Evolutionary conservation across 345 rosid species (phyloP), one percentile per base, ranked within the genome.

Genomic region (Excoecaria cochinchinensis): DNA sequence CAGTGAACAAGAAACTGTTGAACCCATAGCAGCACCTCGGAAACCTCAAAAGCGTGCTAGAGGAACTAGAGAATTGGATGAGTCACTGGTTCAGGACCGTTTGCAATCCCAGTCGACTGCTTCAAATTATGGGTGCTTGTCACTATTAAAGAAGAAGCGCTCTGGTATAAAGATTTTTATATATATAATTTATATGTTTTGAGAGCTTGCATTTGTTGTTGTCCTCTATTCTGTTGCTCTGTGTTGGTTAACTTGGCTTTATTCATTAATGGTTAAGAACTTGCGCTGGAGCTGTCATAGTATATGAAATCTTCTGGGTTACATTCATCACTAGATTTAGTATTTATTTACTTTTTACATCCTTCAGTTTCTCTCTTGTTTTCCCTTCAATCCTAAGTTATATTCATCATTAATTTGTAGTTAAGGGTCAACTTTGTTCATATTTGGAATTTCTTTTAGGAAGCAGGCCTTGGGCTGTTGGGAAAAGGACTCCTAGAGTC

Each of bases 401-500:
- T 52, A 48, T 55, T 48, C 38, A 65, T 44, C 70, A 51, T 59
- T 51, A 46, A 61, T 60, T 21, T 44, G 50, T 76, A 46, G 19
- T 58, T 71, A 48, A 74, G 51, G 64, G 62, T 82, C 81, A 77
- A 78, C 67, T 69, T 50, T 71, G 16, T 78, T 56, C 53, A 25
- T 42, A 24, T 74, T 67, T 82, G 64, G 56, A 24, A 70, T 78
- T 76, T 77, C 70, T 81, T 77, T 55, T 81, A 91, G 97, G 84
- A 78, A 87, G 85, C 82, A 76, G 83, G 83, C 89, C 94, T 38
- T 92, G 94, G 78, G 92, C 92, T 74, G 94, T 91, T 82, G 97
- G 94, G 55, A 91, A 89, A 87, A 84, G 97, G 86, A 91, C 92
- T 65, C 97, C 97, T 74, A 88, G 97, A 73, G 87, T 91, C 67